Evolutionary conservation across 768 basidiomycete genomes (phyloP).

Genomic region (Pleurotus citrinopileatus): DNA sequence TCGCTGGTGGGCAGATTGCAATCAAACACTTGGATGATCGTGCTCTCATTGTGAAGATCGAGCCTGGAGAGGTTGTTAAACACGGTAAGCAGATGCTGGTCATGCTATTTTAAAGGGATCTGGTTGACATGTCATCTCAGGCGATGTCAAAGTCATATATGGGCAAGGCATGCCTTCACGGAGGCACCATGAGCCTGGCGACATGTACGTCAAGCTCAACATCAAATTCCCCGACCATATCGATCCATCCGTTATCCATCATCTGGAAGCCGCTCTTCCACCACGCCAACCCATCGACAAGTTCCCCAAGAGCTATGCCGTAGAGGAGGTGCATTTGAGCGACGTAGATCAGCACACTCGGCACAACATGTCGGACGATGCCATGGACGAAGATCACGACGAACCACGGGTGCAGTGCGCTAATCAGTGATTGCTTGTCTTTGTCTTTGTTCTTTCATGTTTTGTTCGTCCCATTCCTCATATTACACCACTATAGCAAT

Average conservation of each 20-base stretch:
- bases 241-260: constrained; percentile 58
- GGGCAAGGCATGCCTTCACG: constrained; percentile 99
- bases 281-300: constrained; percentile 66
- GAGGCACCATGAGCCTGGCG: constrained; percentile 95
- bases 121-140: constrained; percentile 37
- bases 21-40: constrained; percentile 95
- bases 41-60: constrained; percentile 76
- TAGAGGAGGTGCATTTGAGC: constrained; percentile 85
- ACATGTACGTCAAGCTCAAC: constrained; percentile 82
- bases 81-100: constrained; percentile 57
- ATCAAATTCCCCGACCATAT: constrained; percentile 90
- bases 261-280: constrained; percentile 85
- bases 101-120: neutral
- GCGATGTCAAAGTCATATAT: constrained; percentile 84
- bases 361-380: constrained; percentile 48
- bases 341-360: constrained; percentile 72
- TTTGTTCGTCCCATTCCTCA: constrained; percentile 13
- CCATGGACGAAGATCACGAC: constrained; percentile 94
- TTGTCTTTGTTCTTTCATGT: constrained; percentile 14
- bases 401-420: constrained; percentile 96
- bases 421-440: constrained; percentile 55
- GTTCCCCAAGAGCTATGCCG: constrained; percentile 59
- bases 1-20: constrained; percentile 87
- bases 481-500: neutral
- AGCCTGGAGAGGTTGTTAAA: constrained; percentile 90